Base-by-base conservation (phyloP, 2,329 filamentous ascomycete genomes). In the Myriosclerotinia duriaeana region DNA sequence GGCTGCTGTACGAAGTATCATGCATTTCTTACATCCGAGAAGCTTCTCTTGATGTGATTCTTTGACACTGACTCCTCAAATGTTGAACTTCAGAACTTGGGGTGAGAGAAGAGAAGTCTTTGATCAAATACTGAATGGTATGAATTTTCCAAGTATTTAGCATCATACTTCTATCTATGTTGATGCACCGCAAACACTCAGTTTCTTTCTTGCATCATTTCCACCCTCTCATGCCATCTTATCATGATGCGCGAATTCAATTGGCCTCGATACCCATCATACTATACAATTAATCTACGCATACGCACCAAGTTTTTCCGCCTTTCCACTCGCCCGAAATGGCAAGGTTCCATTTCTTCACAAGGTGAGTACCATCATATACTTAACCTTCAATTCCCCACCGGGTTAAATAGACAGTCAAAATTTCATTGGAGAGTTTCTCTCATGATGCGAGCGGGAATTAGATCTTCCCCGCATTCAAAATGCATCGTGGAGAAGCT, bases 391-490 rank as follows among this genome's bases (percentile, higher is more conserved):
- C 36, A 17, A 22, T 36, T 54, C 53, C 54, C 63, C 53, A 42
- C 63, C n/a, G 30, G 46, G 53, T 20, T 59, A 65, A 59, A 42
- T 38, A 34, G 42, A 26, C 38, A 30, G 8, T 38, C 53, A 20
- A 5, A 56, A 30, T 34, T 20, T 30, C 22, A 65, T 65, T 59
- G 53, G 63, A 56, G 63, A 56, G 38, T 58, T 42, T 42, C 11
- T 40, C 34, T 40, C 36, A 26, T 15, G 30, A 46, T 36, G 30
- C 40, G 20, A 22, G 30, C 53, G 53, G 44, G 20, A 5, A 50
- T 11, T 44, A 22, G 54, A 65, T 34, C 54, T 60, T 65, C 54
- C 63, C 63, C 63, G 63, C 63, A 60, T 20, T 20, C 17, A 60
- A 38, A 53, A 52, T 42, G 22, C n/a, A 65, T 65, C 42, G n/a